Base-by-base conservation (phyloP, 2,329 filamentous ascomycete species). In the Fusarium dimerum region DNA sequence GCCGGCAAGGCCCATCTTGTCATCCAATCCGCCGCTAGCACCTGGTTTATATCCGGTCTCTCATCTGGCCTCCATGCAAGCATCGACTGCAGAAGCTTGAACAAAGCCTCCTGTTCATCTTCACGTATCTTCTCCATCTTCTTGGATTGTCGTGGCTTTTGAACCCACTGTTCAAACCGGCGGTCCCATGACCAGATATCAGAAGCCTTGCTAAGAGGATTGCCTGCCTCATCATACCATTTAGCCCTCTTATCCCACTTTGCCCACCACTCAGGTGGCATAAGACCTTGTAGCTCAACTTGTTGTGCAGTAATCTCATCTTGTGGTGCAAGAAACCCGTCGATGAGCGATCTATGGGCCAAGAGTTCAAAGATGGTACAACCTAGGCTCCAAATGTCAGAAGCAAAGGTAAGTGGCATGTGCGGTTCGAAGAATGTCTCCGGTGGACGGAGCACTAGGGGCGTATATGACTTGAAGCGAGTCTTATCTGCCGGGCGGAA, bases 371-470 rank as follows among this genome's bases (percentile, higher is more conserved):
- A 76, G 29, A 75, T 71, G 0, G 65, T 48, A 48, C 68, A 75
- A 1, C 64, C 67, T 5, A 76, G 66, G n/a, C 67, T 71, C 73
- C 71, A 76, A 15, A 74, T 72, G 39, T 76, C 72, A 1, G 71
- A 69, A 18, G 63, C 20, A 39, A 69, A 71, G 2, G 67, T 66
- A 7, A 75, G 63, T 13, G 72, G 64, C 15, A 40, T 66, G 13
- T 50, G 52, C 29, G 68, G 64, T 32, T 73, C 68, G 48, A 76
- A 75, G 12, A 61, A 59, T 29, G 60, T 59, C 56, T 76, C 73
- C 1, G 72, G 73, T 11, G 70, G 67, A 3, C 66, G 64, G 43
- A 65, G 54, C 30, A 11, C 55, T 12, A 68, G 61, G 0, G 69
- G 70, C 11, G 67, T 66, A 34, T 64, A 61, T 20, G 68, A 73